phyloP scores from a whole-genome alignment of 192 early-diverging fungal species.

The Backusella psychrophila region DNA sequence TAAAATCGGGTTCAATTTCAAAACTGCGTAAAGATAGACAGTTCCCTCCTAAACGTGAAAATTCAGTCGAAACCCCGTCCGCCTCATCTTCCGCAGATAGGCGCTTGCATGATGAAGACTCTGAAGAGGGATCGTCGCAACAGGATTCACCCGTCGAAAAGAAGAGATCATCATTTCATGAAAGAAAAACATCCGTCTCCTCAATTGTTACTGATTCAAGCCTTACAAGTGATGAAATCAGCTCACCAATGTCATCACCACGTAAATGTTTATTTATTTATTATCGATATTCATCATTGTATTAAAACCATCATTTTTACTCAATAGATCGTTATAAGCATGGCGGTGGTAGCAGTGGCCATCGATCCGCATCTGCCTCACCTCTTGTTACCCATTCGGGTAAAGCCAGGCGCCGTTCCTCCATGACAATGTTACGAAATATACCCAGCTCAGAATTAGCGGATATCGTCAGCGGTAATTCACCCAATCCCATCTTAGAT shows the following conservation, averaged over 20 bases:
- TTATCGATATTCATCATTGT: background rate
- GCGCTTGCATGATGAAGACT: background rate
- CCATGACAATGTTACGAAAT: conserved; percentile 35
- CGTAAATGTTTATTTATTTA: background rate
- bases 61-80: background rate
- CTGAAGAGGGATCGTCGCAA: background rate
- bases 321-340: background rate
- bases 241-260: conserved; percentile 28
- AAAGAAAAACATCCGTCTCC: conserved; percentile 21
- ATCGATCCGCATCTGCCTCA: conserved; percentile 1
- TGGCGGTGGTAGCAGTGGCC: background rate
- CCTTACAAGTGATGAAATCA: conserved; percentile 14
- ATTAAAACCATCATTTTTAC: background rate
- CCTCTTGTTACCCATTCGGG: background rate
- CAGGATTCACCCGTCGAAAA: background rate
- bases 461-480: conserved; percentile 35
- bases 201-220: conserved; percentile 25
- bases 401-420: conserved; percentile 29
- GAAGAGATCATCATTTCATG: conserved; percentile 11
- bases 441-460: conserved; percentile 40
- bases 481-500: conserved; percentile 27
- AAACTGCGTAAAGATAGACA: conserved; percentile 15
- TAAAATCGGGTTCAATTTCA: conserved; percentile 3
- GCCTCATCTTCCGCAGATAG: background rate
- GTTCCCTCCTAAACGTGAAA: conserved; percentile 5